These are phyloP conservation scores for Biscutella auriculata DNA, from an alignment of 441 rosid species.

Conservation along the genomic window DNA sequence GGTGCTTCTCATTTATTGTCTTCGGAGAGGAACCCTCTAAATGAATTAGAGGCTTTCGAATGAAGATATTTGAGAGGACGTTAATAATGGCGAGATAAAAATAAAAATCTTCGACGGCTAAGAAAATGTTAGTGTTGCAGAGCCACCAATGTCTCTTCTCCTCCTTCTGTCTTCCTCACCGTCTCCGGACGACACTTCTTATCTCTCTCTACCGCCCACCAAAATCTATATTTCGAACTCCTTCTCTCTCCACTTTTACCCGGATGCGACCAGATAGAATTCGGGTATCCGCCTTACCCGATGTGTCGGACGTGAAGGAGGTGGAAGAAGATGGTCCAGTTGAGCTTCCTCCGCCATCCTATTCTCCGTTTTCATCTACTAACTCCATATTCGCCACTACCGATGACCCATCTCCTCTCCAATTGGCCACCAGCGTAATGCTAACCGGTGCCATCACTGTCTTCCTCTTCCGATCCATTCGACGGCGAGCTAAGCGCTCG, in stretches of 20 bases:
- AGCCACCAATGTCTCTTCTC: constrained; percentile 29
- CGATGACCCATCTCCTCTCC: constrained; percentile 62
- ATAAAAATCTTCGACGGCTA: constrained; percentile 6
- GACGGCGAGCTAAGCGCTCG: constrained; percentile 67
- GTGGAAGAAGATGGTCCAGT: constrained; percentile 45
- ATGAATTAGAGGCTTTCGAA: neutral
- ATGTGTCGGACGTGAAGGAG: constrained; percentile 13
- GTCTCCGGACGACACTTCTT: constrained; percentile 1
- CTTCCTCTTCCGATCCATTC: constrained; percentile 73
- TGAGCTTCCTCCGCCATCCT: constrained; percentile 40
- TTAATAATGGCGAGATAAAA: neutral
- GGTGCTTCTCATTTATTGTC: no score
- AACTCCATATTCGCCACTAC: constrained; percentile 50
- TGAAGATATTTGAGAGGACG: constrained; percentile 19
- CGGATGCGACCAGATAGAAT: constrained; percentile 23
- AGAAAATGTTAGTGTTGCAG: constrained; percentile 36
- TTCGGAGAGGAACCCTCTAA: neutral
- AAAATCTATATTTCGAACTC: neutral
- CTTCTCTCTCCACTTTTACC: constrained; percentile 20
- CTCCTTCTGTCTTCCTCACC: constrained; percentile 14
- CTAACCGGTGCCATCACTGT: constrained; percentile 72
- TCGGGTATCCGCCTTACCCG: constrained; percentile 22
- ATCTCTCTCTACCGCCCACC: constrained; percentile 14
- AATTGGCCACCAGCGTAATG: constrained; percentile 66
- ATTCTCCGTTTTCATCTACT: constrained; percentile 25